Base-by-base conservation (phyloP, 1,139 yeast species). In the Suhomyces kunorum region DNA sequence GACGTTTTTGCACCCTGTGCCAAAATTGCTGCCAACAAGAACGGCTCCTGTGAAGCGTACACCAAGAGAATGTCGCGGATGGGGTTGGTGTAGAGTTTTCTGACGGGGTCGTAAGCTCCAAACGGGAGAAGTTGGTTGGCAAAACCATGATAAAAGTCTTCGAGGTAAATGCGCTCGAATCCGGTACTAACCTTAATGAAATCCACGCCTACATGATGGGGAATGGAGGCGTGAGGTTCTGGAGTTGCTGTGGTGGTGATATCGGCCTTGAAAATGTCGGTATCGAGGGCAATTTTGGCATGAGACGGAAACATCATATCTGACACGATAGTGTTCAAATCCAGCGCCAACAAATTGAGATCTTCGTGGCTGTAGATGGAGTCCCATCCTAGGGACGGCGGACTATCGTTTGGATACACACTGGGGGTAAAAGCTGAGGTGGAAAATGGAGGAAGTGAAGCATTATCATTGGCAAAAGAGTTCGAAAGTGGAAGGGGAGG, bases 1-100 rank as follows among this genome's bases (percentile, higher is more conserved):
- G 77, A 65, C 2, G 78, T 68, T 30, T 80, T 67, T 0, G 92
- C 90, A 13, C 92, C 92, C 46, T 83, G 83, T 0, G 92, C 87
- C 38, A 85, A 58, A 5, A 84, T 72, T 0, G 89, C 87, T 9
- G 87, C 82, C 33, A 84, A 59, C 12, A 85, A 56, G 50, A 81
- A 83, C 1, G 83, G 71, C 50, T 81, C 86, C 15, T 71, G 68
- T 14, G 76, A 67, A 0, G 89, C 87, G 55, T 78, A 77, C 17
- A 72, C 68, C 26, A 85, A 55, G 5, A 85, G 58, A 4, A 83
- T 74, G 53, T 84, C 89, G 42, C 89, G 60, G 1, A 83, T 72
- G 0, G 92, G 89, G 49, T 84, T 83, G 35, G 61, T 58, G 41
- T 63, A 59, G 4, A 55, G 36, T n/a, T 60, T 57, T 13, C 48